These are phyloP conservation scores for Brassica incana DNA, from an alignment of 345 rosid genomes.

Conservation along the genomic window DNA sequence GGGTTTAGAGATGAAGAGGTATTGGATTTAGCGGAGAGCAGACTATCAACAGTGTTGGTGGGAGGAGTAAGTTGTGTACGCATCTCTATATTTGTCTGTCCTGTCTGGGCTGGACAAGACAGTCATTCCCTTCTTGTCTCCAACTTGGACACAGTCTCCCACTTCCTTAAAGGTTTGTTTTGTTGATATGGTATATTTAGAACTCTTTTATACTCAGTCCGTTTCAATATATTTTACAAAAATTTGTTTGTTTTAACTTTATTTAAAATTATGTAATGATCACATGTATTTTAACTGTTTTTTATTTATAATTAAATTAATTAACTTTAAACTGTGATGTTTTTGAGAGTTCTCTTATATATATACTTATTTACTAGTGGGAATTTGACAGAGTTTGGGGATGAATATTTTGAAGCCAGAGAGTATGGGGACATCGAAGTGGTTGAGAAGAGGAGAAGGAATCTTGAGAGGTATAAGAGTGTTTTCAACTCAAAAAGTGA, in stretches of 20 bases:
- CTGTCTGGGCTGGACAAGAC: constrained; percentile 89
- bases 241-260: too few relatives aligned
- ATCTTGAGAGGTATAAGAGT: constrained; percentile 51
- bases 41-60: constrained; percentile 61
- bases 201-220: too few relatives aligned
- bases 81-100: constrained; percentile 58
- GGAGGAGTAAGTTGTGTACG: constrained; percentile 66
- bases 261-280: too few relatives aligned
- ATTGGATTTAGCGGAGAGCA: constrained; percentile 54
- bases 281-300: too few relatives aligned
- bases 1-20: constrained; percentile 60
- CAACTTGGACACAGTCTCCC: constrained; percentile 54
- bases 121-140: constrained; percentile 64
- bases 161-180: constrained; percentile 59
- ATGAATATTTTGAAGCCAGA: constrained; percentile 44
- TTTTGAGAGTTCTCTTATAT: neutral
- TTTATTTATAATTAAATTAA: too few relatives aligned
- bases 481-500: constrained; percentile 54
- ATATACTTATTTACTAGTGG: neutral
- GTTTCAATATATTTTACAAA: too few relatives aligned
- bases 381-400: constrained; percentile 54
- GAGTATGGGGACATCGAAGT: constrained; percentile 33
- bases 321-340: neutral
- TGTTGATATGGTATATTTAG: neutral
- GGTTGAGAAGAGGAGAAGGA: constrained; percentile 39